Percentiles rank a stretch among this genome's conserved stretches.
These are phyloP conservation scores for Sindora glabra DNA, from an alignment of 306 rosid genomes.

Conservation along the genomic window DNA sequence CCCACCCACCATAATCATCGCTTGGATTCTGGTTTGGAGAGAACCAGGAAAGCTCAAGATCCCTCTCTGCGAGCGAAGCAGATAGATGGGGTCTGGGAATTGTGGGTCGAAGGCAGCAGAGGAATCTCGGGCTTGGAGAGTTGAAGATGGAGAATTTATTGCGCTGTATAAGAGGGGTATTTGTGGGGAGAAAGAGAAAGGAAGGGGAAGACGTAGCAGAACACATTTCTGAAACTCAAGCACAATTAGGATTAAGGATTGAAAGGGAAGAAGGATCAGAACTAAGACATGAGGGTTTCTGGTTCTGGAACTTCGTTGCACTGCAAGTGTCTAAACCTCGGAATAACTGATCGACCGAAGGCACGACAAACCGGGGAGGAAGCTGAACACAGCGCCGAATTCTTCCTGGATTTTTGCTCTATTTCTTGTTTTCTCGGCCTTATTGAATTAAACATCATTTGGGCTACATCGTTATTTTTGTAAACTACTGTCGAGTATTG, in stretches of 20 bases:
- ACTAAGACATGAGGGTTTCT: not conserved
- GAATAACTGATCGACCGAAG: not conserved
- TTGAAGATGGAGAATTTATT: slow-evolving; percentile 7
- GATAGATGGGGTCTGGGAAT: slow-evolving; percentile 22
- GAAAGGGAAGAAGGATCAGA: not conserved
- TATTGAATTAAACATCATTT: no score
- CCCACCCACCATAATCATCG: slow-evolving; percentile 61
- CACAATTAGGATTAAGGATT: slow-evolving; percentile 2
- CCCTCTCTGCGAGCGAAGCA: slow-evolving; percentile 33
- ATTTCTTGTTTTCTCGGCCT: no score
- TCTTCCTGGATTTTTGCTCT: no score
- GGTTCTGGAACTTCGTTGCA: not conserved
- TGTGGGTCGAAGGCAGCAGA: slow-evolving; percentile 22
- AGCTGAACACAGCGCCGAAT: no score
- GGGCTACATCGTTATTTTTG: no score
- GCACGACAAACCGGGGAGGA: not conserved
- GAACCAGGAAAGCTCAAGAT: slow-evolving; percentile 35
- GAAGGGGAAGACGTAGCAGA: slow-evolving; percentile 26
- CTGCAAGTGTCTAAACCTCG: not conserved
- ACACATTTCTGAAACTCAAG: slow-evolving; percentile 19
- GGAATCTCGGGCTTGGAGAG: slow-evolving; percentile 20
- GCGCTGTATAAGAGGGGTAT: slow-evolving; percentile 13
- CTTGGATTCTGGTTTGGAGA: slow-evolving; percentile 16
- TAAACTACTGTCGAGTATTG: no score
- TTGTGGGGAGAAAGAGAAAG: slow-evolving; percentile 28